These are phyloP conservation scores for Ogataea allantospora DNA, from an alignment of 805 yeast species.

Conservation along the genomic window DNA sequence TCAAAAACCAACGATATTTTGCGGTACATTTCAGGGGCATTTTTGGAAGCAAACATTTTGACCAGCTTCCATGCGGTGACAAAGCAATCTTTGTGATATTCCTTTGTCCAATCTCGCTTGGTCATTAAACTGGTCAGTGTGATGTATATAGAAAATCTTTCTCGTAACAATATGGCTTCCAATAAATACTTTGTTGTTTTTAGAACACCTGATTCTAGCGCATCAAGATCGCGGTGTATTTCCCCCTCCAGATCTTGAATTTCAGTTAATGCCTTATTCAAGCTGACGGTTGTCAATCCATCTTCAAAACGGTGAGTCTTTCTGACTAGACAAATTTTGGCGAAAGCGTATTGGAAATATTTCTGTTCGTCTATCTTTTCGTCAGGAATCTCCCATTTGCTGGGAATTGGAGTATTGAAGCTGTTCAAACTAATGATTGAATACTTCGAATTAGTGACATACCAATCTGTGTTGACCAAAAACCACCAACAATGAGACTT, in stretches of 20 bases:
- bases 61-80: constrained; percentile 1
- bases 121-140: too few species aligned
- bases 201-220: too few species aligned
- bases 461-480: constrained; percentile 30
- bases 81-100: constrained; percentile 9
- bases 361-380: background rate
- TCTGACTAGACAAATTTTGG: constrained; percentile 1
- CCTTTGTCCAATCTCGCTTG: constrained; percentile 18
- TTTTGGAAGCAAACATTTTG: background rate
- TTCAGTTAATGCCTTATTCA: too few species aligned
- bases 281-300: too few species aligned
- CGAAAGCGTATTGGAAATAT: background rate
- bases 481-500: constrained; percentile 27
- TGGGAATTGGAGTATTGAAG: constrained; percentile 12
- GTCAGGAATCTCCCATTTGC: background rate
- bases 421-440: constrained; percentile 15
- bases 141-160: too few species aligned
- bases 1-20: constrained; percentile 20
- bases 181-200: too few species aligned
- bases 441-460: constrained; percentile 23
- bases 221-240: too few species aligned
- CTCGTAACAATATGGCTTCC: too few species aligned
- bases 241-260: too few species aligned
- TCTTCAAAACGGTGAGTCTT: constrained; percentile 1
- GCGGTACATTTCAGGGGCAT: constrained; percentile 12